A percentile compares a stretch with the other conserved stretches of the same genome.
Conservation (phyloP, 139 green algal species). For the Chlorella sp. region DNA sequence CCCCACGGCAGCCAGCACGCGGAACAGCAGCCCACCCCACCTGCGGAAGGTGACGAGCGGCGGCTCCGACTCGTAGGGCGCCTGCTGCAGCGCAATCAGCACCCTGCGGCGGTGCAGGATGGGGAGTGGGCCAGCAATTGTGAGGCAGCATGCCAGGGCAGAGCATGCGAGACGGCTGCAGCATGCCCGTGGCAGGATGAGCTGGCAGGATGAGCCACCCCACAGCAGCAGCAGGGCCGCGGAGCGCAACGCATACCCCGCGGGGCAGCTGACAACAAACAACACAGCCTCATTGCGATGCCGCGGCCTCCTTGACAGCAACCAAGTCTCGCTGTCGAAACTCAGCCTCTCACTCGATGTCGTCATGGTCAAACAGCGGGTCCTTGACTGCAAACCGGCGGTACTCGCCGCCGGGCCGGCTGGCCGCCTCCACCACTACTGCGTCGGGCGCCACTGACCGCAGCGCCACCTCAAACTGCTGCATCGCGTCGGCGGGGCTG, state of each 20-base stretch:
- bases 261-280: no score
- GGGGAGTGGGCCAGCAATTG: neutral
- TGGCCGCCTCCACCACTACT: neutral
- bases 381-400: slow-evolving; percentile 13
- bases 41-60: slow-evolving; percentile 32
- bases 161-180: no score
- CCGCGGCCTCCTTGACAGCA: no score
- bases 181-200: no score
- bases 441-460: neutral
- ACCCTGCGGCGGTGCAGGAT: neutral
- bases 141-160: no score
- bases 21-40: neutral
- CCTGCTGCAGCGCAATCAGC: slow-evolving; percentile 3
- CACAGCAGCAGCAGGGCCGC: no score
- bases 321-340: no score
- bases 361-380: slow-evolving; percentile 32
- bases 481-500: neutral
- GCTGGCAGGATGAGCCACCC: no score
- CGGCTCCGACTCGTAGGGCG: slow-evolving; percentile 36
- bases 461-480: slow-evolving; percentile 35
- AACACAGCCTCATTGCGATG: no score
- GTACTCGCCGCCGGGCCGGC: neutral
- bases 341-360: slow-evolving; percentile 35
- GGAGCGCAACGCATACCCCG: no score
- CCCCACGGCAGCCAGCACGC: neutral